These are phyloP conservation scores for Aspergillus candidus DNA, from an alignment of 2,329 filamentous ascomycete species.

Conservation along the genomic window DNA sequence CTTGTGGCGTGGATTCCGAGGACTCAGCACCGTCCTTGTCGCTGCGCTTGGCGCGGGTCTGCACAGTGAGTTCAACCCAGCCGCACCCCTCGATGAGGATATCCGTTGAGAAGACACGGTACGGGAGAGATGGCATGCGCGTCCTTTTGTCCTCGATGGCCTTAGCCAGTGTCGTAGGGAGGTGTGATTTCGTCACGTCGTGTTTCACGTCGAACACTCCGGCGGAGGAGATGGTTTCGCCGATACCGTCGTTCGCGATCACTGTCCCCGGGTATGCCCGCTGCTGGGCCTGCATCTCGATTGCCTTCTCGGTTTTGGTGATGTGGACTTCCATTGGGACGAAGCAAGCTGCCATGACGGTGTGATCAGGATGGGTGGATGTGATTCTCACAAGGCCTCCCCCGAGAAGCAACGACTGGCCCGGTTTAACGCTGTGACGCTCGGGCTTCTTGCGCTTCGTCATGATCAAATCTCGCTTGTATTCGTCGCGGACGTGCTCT, in stretches of 20 bases:
- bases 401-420: constrained; percentile 75
- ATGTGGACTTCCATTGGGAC: constrained; percentile 70
- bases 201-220: constrained; percentile 68
- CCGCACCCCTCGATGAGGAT: constrained; percentile 87
- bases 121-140: constrained; percentile 54
- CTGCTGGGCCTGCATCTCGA: constrained; percentile 62
- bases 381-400: constrained; percentile 86
- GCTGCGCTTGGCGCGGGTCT: constrained; percentile 58
- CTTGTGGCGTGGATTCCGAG: constrained; percentile 46
- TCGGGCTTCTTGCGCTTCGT: constrained; percentile 65
- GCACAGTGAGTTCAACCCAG: constrained; percentile 82
- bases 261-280: constrained; percentile 55
- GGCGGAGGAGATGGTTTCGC: constrained; percentile 59
- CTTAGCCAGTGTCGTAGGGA: constrained; percentile 67
- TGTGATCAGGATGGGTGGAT: constrained; percentile 57
- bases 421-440: constrained; percentile 65
- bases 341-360: constrained; percentile 81
- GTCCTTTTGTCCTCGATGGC: constrained; percentile 58
- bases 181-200: constrained; percentile 75
- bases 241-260: constrained; percentile 56
- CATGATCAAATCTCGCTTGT: constrained; percentile 70
- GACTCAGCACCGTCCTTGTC: constrained; percentile 20
- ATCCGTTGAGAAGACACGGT: constrained; percentile 71
- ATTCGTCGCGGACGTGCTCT: constrained; percentile 60
- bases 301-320: constrained; percentile 73